Conservation (phyloP, 805 yeast genomes). For the Saccharomyces paradoxus region DNA sequence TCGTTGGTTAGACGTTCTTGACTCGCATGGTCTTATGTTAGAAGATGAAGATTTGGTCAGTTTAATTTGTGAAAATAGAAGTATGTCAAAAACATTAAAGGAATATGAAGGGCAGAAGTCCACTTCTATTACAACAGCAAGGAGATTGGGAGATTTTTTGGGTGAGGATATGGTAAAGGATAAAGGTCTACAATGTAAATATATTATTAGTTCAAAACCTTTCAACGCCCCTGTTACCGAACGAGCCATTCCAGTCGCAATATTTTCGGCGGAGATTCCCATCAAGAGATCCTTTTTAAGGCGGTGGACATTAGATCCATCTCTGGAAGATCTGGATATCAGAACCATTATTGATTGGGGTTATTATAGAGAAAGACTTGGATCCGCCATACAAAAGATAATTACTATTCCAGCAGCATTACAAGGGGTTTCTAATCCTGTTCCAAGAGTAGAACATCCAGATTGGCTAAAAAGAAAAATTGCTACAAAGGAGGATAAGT, state of each 20-base stretch:
- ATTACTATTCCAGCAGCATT: slow-evolving; percentile 96
- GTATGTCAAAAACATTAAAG: slow-evolving; percentile 84
- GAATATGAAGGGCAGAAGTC: slow-evolving; percentile 90
- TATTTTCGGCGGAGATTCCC: slow-evolving; percentile 71
- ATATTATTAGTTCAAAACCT: slow-evolving; percentile 81
- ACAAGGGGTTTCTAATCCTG: slow-evolving; percentile 82
- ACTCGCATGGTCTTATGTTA: slow-evolving; percentile 73
- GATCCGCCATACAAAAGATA: slow-evolving; percentile 88
- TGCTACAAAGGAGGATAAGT: slow-evolving; percentile 49
- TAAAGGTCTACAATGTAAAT: slow-evolving; percentile 91
- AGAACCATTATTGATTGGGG: slow-evolving; percentile 87
- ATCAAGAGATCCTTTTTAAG: slow-evolving; percentile 68
- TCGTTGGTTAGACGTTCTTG: slow-evolving; percentile 91
- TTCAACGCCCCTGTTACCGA: slow-evolving; percentile 85
- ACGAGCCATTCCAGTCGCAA: slow-evolving; percentile 93
- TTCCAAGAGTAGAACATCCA: slow-evolving; percentile 89
- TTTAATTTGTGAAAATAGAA: slow-evolving; percentile 90
- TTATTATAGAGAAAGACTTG: slow-evolving; percentile 82
- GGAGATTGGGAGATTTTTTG: slow-evolving; percentile 83
- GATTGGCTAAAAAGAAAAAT: slow-evolving; percentile 77
- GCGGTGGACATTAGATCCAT: slow-evolving; percentile 79
- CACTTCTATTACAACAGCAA: slow-evolving; percentile 92
- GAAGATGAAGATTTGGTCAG: slow-evolving; percentile 93
- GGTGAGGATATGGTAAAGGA: slow-evolving; percentile 96
- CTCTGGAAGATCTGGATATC: slow-evolving; percentile 75